Base-by-base conservation (phyloP, 2,329 filamentous ascomycete species). In the Colletotrichum zoysiae region DNA sequence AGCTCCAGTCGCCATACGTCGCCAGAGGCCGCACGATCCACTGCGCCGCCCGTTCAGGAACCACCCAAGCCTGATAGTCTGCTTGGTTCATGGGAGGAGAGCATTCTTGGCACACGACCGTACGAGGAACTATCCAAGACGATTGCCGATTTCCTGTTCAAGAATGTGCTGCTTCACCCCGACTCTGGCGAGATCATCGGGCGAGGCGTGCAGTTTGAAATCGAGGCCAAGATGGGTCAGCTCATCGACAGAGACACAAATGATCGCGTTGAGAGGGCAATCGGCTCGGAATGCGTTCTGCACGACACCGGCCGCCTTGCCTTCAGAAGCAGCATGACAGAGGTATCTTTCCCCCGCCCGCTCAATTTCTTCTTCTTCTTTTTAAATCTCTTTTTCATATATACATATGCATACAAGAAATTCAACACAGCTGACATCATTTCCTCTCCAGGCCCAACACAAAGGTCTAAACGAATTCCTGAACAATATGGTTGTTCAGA, bases 151-250 rank as follows among this genome's bases (percentile, higher is more conserved):
- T 97, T 95, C 77, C 84, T 98, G 14, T 97, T 91, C 78, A 80
- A 89, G 59, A 86, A 92, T 67, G 91, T 96, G 23, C 86, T 96
- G 8, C 84, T 87, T 63, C 90, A 90, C 73, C 85, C 88, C n/a
- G 89, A 93, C 74, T 86, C 91, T 48, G 87, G 87, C 42, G 90
- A 92, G 75, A 88, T 92, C 26, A 81, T 84, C 20, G 87, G 88
- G 63, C 86, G 88, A 20, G 90, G 90, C 8, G 91, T 95, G 18
- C 88, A 94, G 72, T 91, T 98, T 65, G 96, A 99, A 81, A 93
- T 99, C 66, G 96, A 99, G 83, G 96, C 95, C 12, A 98, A 98
- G 81, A 86, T 98, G 59, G 96, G 96, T 23, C 92, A 90, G 35
- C 86, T 98, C 18, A 89, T 95, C 69, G 91, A 94, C 79, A 90